Percentiles rank a stretch among this genome's conserved stretches.
Evolutionary conservation across 2,329 filamentous ascomycete species (phyloP).

Genomic region (Fusarium fracticaudum): DNA sequence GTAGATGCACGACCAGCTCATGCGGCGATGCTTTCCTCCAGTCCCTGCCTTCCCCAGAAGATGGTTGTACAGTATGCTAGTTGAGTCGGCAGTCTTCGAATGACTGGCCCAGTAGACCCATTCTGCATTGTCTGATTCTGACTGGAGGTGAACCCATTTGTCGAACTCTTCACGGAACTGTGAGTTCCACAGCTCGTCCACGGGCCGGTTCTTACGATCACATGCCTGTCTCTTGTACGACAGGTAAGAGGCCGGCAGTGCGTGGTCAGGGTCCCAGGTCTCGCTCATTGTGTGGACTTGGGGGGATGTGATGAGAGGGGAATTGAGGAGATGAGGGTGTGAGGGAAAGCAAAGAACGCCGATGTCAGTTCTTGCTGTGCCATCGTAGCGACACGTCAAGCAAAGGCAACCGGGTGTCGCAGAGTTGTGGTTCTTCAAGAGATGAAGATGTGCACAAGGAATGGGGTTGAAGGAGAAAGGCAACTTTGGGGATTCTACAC

Average conservation of each 20-base stretch:
- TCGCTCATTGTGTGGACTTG: neutral
- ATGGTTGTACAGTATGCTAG: neutral
- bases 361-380: too few relatives aligned
- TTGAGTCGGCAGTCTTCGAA: neutral
- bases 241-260: neutral
- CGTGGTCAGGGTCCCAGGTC: neutral
- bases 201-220: neutral
- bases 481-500: too few relatives aligned
- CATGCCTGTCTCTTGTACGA: neutral
- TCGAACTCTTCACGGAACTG: neutral
- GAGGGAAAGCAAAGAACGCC: neutral
- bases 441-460: neutral
- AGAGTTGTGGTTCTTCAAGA: neutral
- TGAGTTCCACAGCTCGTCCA: rapidly evolving
- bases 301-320: neutral
- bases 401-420: too few relatives aligned
- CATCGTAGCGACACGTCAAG: too few relatives aligned
- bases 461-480: too few relatives aligned
- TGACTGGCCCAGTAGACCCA: neutral
- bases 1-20: neutral
- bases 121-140: neutral
- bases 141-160: neutral
- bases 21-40: neutral
- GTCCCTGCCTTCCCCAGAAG: neutral
- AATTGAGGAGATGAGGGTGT: neutral